phyloP scores from a whole-genome alignment of 176 grass and related monocot species.

The Pontederia crassipes region DNA sequence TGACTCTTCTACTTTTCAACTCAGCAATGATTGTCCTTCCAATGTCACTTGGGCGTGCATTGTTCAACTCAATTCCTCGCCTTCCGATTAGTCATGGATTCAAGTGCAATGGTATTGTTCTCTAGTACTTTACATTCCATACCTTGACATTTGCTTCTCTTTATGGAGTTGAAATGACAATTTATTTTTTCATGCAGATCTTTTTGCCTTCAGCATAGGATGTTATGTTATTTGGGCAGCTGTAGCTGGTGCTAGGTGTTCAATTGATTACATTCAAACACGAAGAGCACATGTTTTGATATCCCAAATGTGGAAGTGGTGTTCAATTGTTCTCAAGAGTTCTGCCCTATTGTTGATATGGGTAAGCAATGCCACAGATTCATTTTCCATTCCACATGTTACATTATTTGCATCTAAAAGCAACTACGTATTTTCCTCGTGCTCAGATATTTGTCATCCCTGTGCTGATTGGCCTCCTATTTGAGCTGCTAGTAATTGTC shows the following conservation, averaged over 20 bases:
- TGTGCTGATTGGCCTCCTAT: constrained; percentile 87
- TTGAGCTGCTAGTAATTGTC: constrained; percentile 92
- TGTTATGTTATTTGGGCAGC: constrained; percentile 84
- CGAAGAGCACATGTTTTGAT: constrained; percentile 46
- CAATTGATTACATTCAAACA: constrained; percentile 75
- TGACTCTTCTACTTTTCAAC: constrained; percentile 90
- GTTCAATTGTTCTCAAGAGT: constrained; percentile 74
- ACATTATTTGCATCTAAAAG: not conserved
- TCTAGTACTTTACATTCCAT: not conserved
- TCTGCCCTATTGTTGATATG: constrained; percentile 82
- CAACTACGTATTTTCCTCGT: not conserved
- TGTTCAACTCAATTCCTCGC: constrained; percentile 82
- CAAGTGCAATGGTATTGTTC: constrained; percentile 91
- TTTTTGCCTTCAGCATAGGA: constrained; percentile 94
- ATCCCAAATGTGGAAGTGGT: constrained; percentile 86
- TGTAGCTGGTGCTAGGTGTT: constrained; percentile 63
- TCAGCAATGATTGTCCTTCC: constrained; percentile 88
- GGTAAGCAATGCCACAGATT: constrained; percentile 31
- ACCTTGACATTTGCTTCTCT: no score
- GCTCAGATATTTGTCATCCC: constrained; percentile 87
- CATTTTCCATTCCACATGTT: not conserved
- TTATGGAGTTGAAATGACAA: not conserved
- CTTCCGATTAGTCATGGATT: constrained; percentile 91
- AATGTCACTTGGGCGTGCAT: constrained; percentile 69
- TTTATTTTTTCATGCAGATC: constrained; percentile 30